Evolutionary conservation across 208 protist species (phyloP), one percentile per base, ranked within the genome.

Genomic region (Zelonia costaricensis): DNA sequence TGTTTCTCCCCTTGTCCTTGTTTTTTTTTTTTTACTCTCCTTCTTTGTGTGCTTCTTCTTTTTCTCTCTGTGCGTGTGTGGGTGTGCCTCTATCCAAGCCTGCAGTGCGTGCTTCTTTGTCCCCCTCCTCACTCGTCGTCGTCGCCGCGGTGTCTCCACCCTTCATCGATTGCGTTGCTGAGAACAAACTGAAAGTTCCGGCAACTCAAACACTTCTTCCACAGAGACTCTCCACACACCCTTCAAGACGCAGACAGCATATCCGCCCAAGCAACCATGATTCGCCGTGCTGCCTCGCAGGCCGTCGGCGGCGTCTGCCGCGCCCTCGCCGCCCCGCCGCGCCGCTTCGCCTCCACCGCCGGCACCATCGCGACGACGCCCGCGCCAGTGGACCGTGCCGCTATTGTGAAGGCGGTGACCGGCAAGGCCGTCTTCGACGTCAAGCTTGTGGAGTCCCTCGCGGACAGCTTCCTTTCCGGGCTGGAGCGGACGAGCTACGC

Each of bases 401-500:
- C 31, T 28, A 68, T 91, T 38, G 54, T 79, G 23, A 60, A 63
- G 20, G 39, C 39, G 0, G 58, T 90, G 25, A 74, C 74, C 36
- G 30, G 62, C 44, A 49, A 74, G 36, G 76, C 53, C 18, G 44
- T 88, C 43, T 93, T 91, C 68, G 75, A 84, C 36, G 39, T 56
- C 7, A 51, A 25, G 6, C 46, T 80, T 18, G 53, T 91, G 4
- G 69, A 89, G 22, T 56, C 33, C 15, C 61, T 73, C 22, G 70
- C 74, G 10, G 74, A 59, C 31, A 53, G 55, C 28, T 91, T 89
- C 30, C 39, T 87, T 7, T 65, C 60, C 31, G 56, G 57, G 13
- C 64, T 88, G 36, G 59, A 69, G 47, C 70, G 78, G 39, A 78
- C 80, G 40, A 74, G 49, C 28, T 93, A 93, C 71, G 35, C 59